Percentiles rank a stretch among this genome's conserved stretches.
Evolutionary conservation across 2,329 filamentous ascomycete species (phyloP).

Genomic region (Fusarium mundagurra): DNA sequence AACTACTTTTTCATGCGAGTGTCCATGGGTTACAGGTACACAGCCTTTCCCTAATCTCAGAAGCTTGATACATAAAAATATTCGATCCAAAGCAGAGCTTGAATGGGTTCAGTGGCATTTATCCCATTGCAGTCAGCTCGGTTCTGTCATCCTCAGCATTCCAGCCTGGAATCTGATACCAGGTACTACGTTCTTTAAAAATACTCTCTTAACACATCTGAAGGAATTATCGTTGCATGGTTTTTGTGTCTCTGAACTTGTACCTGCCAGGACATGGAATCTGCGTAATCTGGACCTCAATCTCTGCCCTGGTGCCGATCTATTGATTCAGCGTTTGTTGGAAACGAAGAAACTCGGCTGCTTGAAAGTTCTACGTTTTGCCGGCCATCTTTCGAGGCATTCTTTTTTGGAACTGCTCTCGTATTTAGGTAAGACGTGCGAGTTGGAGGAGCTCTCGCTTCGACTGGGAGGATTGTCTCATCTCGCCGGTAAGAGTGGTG

Average conservation of each 20-base stretch:
- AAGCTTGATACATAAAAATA: background rate
- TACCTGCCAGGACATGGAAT: background rate
- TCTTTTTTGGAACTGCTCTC: background rate
- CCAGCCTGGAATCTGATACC: background rate
- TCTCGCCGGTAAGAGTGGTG: background rate
- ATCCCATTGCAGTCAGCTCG: background rate
- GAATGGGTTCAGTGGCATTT: background rate
- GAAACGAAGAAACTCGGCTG: background rate
- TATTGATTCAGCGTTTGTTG: background rate
- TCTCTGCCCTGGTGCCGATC: background rate
- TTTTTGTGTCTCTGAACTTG: background rate
- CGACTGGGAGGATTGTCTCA: background rate
- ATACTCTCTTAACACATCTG: background rate
- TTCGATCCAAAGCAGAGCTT: background rate
- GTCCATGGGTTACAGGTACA: background rate
- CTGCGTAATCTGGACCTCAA: background rate
- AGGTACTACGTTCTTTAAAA: background rate
- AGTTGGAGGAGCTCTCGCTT: background rate
- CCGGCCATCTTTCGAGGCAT: background rate
- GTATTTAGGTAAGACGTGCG: background rate
- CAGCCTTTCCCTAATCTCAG: background rate
- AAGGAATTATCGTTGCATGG: background rate
- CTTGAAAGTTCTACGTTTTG: background rate
- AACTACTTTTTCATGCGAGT: background rate
- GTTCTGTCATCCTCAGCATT: background rate